Conservation (phyloP, 306 rosid species). For the Sicyos edulis region DNA sequence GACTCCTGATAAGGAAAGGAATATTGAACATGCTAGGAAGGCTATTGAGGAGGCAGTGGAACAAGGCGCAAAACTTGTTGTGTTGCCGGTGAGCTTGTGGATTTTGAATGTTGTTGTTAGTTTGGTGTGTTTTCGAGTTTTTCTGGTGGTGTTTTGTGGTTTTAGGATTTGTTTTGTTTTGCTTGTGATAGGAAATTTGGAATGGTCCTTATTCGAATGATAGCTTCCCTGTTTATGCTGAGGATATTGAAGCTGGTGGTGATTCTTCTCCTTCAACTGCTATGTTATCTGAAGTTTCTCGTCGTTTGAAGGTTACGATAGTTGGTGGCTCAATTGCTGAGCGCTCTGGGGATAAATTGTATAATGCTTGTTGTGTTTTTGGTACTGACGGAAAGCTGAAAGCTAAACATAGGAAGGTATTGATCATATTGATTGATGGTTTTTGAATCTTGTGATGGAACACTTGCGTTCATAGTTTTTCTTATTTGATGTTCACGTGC, state of each 20-base stretch:
- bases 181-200: constrained; percentile 74
- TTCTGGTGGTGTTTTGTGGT: not conserved
- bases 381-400: constrained; percentile 64
- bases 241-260: constrained; percentile 78
- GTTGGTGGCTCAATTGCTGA: constrained; percentile 91
- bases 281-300: constrained; percentile 76
- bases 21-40: constrained; percentile 67
- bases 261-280: constrained; percentile 87
- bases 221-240: constrained; percentile 72
- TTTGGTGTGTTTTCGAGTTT: not conserved
- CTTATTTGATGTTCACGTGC: constrained; percentile 5
- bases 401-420: constrained; percentile 89
- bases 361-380: constrained; percentile 82
- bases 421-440: not conserved
- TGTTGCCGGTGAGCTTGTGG: constrained; percentile 58
- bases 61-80: constrained; percentile 73
- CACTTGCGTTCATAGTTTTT: not conserved
- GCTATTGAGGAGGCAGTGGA: constrained; percentile 75
- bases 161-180: not conserved
- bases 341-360: constrained; percentile 61
- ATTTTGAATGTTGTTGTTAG: not conserved
- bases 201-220: constrained; percentile 85
- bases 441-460: constrained; percentile 1
- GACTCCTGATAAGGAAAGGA: constrained; percentile 67
- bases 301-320: constrained; percentile 65